phyloP scores from a whole-genome alignment of 495 filamentous ascomycete genomes.

The Penicillium lagena region DNA sequence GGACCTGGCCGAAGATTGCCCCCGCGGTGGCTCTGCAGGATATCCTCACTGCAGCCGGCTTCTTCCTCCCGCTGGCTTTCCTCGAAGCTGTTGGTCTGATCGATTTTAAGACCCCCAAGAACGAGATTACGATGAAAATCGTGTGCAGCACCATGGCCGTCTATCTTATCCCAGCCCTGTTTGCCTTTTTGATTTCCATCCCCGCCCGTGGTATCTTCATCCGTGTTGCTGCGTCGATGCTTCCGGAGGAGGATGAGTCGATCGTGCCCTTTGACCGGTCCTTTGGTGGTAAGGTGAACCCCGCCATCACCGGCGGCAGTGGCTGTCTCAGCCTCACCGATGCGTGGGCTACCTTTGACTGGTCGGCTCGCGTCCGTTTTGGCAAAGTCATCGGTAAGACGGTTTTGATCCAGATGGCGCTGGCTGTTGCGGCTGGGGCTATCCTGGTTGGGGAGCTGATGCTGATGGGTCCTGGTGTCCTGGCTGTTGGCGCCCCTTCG shows the following conservation, averaged over 20 bases:
- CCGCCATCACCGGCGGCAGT: constrained; percentile 60
- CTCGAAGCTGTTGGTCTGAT: constrained; percentile 20
- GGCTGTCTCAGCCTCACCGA: constrained; percentile 62
- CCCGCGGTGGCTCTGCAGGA: constrained; percentile 44
- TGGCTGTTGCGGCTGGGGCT: constrained; percentile 34
- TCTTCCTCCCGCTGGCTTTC: constrained; percentile 34
- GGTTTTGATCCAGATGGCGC: constrained; percentile 40
- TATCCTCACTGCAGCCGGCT: constrained; percentile 23
- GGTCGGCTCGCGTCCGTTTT: constrained; percentile 57
- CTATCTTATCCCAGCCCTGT: constrained; percentile 24
- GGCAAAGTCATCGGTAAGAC: constrained; percentile 65
- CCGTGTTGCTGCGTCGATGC: constrained; percentile 66
- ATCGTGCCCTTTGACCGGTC: constrained; percentile 74
- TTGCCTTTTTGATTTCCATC: constrained; percentile 46
- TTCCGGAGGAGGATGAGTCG: constrained; percentile 60
- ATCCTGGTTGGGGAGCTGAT: constrained; percentile 29
- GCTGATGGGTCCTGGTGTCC: constrained; percentile 8
- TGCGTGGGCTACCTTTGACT: constrained; percentile 65
- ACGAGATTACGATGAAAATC: constrained; percentile 8
- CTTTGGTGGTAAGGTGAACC: constrained; percentile 53
- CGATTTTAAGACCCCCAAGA: constrained; percentile 6
- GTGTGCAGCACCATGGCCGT: constrained; percentile 25
- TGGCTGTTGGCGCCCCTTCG: not conserved
- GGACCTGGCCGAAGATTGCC: constrained; percentile 41
- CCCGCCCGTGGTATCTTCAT: constrained; percentile 57